Conservation (phyloP, 2,329 filamentous ascomycete genomes). For the Beauveria pseudobassiana region DNA sequence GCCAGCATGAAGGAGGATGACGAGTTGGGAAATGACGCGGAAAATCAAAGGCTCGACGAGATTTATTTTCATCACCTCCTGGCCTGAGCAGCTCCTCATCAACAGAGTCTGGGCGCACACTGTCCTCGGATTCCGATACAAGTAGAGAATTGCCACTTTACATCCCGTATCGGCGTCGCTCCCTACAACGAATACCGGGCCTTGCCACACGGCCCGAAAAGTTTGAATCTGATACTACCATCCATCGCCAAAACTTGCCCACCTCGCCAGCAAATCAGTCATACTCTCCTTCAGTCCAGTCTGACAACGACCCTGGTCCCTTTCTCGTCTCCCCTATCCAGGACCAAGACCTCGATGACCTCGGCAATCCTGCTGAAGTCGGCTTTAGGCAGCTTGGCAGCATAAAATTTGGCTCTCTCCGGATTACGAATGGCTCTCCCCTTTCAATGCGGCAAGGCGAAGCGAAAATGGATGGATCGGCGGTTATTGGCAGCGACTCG, state of each 20-base stretch:
- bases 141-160: not conserved
- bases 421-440: constrained; percentile 55
- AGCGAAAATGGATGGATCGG: constrained; percentile 13
- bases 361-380: constrained; percentile 41
- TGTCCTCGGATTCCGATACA: not conserved
- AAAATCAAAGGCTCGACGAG: not conserved
- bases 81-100: constrained; percentile 2
- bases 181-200: constrained; percentile 1
- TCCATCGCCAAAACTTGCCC: not conserved
- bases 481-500: not conserved
- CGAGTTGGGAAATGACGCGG: not conserved
- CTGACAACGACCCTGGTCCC: not conserved
- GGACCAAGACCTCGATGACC: constrained; percentile 11
- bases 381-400: constrained; percentile 54
- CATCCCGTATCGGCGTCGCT: constrained; percentile 5
- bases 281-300: not conserved
- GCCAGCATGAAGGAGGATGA: not conserved
- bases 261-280: not conserved
- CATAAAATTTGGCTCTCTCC: constrained; percentile 55
- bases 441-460: constrained; percentile 31
- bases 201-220: constrained; percentile 1
- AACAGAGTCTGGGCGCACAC: not conserved
- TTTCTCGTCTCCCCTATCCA: not conserved
- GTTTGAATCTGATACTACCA: not conserved
- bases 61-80: not conserved